These are phyloP conservation scores for Nissolia schottii DNA, from an alignment of 306 rosid genomes.

Conservation along the genomic window DNA sequence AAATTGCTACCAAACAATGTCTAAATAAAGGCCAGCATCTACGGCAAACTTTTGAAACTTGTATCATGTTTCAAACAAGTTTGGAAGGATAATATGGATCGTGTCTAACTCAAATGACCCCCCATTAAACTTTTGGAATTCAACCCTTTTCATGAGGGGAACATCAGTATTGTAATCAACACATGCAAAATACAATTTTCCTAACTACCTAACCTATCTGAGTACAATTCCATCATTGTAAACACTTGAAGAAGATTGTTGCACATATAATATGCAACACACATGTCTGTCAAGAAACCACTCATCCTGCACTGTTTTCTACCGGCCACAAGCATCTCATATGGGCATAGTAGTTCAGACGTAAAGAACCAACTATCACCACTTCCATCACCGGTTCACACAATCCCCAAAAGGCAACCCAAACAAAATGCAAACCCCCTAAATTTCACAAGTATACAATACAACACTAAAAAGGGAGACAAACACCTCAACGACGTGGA, in stretches of 20 bases:
- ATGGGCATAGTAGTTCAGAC: not conserved
- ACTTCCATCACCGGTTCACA: not conserved
- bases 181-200: not conserved
- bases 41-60: not conserved
- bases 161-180: not conserved
- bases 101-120: not conserved
- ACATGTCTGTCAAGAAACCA: not conserved
- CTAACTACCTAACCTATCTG: not conserved
- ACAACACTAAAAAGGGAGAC: not conserved
- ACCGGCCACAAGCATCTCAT: not conserved
- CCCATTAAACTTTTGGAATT: not conserved
- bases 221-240: not conserved
- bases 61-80: not conserved
- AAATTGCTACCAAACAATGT: slow-evolving; percentile 6
- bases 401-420: not conserved
- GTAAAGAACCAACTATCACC: not conserved
- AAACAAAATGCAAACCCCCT: not conserved
- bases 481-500: not conserved
- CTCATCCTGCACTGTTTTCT: not conserved
- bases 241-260: not conserved
- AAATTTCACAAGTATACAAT: not conserved
- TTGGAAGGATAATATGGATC: not conserved
- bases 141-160: not conserved
- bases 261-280: not conserved
- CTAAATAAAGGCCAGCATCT: not conserved